Evolutionary conservation across 2,329 filamentous ascomycete species (phyloP), one percentile per base, ranked within the genome.

Genomic region (Ascocoryne sarcoides): DNA sequence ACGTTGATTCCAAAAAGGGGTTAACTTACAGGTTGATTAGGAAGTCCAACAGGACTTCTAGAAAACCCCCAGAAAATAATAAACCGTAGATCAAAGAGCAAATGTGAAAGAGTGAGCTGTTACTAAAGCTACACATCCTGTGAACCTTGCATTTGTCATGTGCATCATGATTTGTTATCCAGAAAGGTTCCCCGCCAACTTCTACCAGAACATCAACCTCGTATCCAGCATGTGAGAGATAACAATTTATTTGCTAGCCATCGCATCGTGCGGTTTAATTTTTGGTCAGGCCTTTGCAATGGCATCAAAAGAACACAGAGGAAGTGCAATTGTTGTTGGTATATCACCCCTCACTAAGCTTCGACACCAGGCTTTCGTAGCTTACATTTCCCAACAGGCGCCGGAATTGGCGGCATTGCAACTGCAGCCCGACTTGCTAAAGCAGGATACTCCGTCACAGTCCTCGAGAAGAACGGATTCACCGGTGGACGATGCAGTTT

Each of bases 381-480:
- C 4, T 47, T 5, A 46, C 43, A 28, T 32, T 40, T 58, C 32
- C 40, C 59, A 70, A 10, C 28, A 58, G 81, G 82, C 47, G 81
- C 82, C 20, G 83, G 83, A 44, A 76, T 76, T 33, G 83, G 82
- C 37, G 82, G 82, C 43, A 75, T 84, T 31, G 73, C 79, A n/a
- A 77, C 76, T 2, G 79, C 83, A 42, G 82, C 82, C 2, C 75
- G 82, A 33, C 72, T 87, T 9, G 79, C 80, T 36, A 80, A 79
- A 55, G 73, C 80, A 2, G 83, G 82, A 29, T 78, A 81, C 58
- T 59, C 69, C 23, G 82, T 87, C n/a, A 86, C 80, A 0, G 78
- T 87, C 2, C 63, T 87, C n/a, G 83, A 88, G 61, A 86, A 86
- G 66, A 86, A 87, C 55, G 64, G 65, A 42, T 84, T 83, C 57